Evolutionary conservation across 2,329 filamentous ascomycete genomes (phyloP).

Genomic region (Sporothrix dimorphospora): DNA sequence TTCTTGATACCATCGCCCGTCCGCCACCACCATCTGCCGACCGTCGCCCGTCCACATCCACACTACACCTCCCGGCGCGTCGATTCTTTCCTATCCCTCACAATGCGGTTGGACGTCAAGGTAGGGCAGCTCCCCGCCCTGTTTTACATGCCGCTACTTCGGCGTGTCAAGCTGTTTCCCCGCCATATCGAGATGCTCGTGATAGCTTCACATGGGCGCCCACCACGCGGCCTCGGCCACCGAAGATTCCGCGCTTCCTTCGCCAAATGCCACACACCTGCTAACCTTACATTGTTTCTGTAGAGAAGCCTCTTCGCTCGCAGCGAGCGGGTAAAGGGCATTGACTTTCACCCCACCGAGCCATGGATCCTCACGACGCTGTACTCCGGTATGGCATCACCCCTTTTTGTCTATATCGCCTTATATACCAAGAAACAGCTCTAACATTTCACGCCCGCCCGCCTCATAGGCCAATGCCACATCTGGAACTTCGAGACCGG

Average conservation of each 20-base stretch:
- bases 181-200: slow-evolving; percentile 12
- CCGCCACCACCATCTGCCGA: slow-evolving; percentile 8
- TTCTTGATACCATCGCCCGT: slow-evolving; percentile 18
- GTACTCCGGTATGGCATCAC: slow-evolving; percentile 74
- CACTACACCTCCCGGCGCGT: slow-evolving; percentile 2
- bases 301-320: slow-evolving; percentile 36
- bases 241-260: background rate
- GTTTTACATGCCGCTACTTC: background rate
- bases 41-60: background rate
- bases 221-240: background rate
- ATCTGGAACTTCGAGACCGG: slow-evolving; percentile 99
- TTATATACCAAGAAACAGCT: background rate
- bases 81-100: slow-evolving; percentile 18
- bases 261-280: background rate
- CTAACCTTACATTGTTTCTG: background rate
- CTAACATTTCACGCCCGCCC: background rate
- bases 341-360: slow-evolving; percentile 36
- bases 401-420: background rate
- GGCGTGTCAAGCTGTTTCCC: background rate
- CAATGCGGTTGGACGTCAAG: slow-evolving; percentile 37
- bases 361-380: slow-evolving; percentile 71
- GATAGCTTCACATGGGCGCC: slow-evolving; percentile 12
- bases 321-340: slow-evolving; percentile 36
- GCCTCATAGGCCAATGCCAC: slow-evolving; percentile 80
- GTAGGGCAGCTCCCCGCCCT: slow-evolving; percentile 23